phyloP scores from a whole-genome alignment of 106 monocot species.

The Platanthera guangdongensis region DNA sequence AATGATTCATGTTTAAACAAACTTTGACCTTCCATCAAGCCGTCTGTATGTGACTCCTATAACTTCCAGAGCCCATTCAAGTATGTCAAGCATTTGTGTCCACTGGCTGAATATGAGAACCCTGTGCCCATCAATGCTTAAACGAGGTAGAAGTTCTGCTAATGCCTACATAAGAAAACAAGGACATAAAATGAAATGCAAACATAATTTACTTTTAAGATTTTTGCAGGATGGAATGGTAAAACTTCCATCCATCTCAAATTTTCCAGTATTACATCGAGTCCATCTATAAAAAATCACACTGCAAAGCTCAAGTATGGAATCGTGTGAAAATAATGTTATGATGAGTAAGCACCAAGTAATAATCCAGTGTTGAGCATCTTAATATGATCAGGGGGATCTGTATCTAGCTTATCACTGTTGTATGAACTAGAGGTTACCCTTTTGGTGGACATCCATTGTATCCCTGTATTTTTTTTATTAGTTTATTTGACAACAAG shows the following conservation, averaged over 20 bases:
- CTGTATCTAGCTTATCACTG: no score
- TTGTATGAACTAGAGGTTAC: no score
- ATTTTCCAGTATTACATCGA: not conserved
- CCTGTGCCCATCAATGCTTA: conserved; percentile 61
- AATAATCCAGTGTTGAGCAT: no score
- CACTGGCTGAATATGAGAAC: conserved; percentile 97
- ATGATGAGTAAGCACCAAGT: not conserved
- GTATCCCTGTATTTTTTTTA: no score
- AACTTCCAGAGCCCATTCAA: conserved; percentile 90
- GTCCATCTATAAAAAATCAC: not conserved
- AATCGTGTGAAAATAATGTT: not conserved
- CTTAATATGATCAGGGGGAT: no score
- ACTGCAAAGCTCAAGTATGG: not conserved
- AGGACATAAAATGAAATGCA: not conserved
- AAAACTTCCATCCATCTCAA: not conserved
- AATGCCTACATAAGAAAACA: conserved; percentile 50
- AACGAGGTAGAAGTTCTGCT: conserved; percentile 60
- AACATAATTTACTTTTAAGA: not conserved
- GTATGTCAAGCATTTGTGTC: conserved; percentile 96
- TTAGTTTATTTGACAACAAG: no score
- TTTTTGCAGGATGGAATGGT: not conserved
- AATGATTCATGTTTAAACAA: not conserved
- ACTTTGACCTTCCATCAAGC: conserved; percentile 75
- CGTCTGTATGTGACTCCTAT: conserved; percentile 82
- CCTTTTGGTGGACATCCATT: no score